A percentile compares a stretch with the other conserved stretches of the same genome.
Conservation (phyloP, 1,284 basidiomycete species). For the Taiwanofungus camphoratus region DNA sequence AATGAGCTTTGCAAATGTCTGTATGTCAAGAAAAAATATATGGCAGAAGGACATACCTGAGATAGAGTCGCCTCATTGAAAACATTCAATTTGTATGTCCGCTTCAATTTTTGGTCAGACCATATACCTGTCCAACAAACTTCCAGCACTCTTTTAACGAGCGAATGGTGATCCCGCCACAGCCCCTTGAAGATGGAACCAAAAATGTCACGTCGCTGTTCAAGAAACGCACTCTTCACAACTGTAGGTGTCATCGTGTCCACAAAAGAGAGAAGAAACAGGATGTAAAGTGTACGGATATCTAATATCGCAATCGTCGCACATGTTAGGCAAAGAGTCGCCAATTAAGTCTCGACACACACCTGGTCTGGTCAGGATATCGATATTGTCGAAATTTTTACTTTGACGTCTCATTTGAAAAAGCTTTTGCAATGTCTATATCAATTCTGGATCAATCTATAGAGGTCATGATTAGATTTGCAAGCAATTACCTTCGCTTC, state of each 20-base stretch:
- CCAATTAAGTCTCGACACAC: constrained; percentile 11
- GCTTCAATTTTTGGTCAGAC: constrained; percentile 63
- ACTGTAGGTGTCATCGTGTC: constrained; percentile 38
- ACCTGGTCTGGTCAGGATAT: constrained; percentile 55
- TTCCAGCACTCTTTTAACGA: constrained; percentile 57
- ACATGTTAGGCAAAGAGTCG: not conserved
- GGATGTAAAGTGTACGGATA: constrained; percentile 64
- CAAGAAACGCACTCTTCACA: constrained; percentile 58
- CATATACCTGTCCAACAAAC: constrained; percentile 65
- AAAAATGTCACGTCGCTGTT: constrained; percentile 60
- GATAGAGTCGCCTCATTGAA: constrained; percentile 61
- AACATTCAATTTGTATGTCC: constrained; percentile 60
- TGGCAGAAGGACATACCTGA: constrained; percentile 39
- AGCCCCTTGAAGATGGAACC: constrained; percentile 65
- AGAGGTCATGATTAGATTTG: too few species aligned
- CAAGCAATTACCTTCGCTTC: constrained; percentile 53
- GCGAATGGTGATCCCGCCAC: constrained; percentile 50
- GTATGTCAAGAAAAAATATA: not conserved
- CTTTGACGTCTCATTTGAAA: constrained; percentile 62
- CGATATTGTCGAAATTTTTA: constrained; percentile 33
- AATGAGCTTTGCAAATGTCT: constrained; percentile 41
- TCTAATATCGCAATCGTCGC: constrained; percentile 34
- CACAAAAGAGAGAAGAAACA: constrained; percentile 68
- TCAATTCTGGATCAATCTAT: too few species aligned
- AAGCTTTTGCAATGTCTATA: constrained; percentile 59